These are phyloP conservation scores for Talaromyces stipitatus DNA, from an alignment of 495 filamentous ascomycete species.

Conservation along the genomic window DNA sequence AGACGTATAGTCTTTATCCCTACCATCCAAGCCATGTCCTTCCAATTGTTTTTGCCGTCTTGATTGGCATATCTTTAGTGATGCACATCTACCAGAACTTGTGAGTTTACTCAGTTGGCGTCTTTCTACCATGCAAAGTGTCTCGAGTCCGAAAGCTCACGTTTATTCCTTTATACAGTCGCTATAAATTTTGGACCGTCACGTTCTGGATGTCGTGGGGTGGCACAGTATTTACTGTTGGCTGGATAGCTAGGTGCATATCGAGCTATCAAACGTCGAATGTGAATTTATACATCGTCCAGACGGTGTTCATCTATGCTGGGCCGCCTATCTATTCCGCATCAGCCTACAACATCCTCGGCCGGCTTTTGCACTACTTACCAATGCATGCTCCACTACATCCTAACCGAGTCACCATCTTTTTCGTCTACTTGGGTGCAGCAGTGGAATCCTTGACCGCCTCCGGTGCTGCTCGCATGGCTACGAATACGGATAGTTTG, in stretches of 20 bases:
- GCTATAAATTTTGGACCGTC: slow-evolving; percentile 33
- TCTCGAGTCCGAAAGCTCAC: too few relatives aligned
- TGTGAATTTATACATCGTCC: slow-evolving; percentile 40
- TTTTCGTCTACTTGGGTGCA: slow-evolving; percentile 29
- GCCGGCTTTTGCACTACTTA: slow-evolving; percentile 42
- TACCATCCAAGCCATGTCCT: slow-evolving; percentile 32
- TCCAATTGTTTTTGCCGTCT: slow-evolving; percentile 28
- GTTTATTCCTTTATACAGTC: slow-evolving; percentile 16
- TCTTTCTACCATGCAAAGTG: too few relatives aligned
- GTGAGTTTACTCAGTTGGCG: slow-evolving; percentile 13
- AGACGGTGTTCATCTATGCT: slow-evolving; percentile 43
- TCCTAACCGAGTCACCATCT: slow-evolving; percentile 26
- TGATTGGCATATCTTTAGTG: slow-evolving; percentile 25
- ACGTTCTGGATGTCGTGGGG: slow-evolving; percentile 40
- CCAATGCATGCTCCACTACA: slow-evolving; percentile 34
- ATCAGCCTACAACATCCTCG: slow-evolving; percentile 51
- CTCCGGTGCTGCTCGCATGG: slow-evolving; percentile 29
- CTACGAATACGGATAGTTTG: slow-evolving; percentile 14
- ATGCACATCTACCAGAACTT: slow-evolving; percentile 34
- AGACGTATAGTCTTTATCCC: slow-evolving; percentile 11
- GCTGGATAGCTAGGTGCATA: slow-evolving; percentile 32
- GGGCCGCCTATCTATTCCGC: slow-evolving; percentile 49
- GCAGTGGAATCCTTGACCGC: slow-evolving; percentile 29
- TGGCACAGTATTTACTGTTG: slow-evolving; percentile 28
- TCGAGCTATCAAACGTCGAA: slow-evolving; percentile 28